Evolutionary conservation across 192 early-diverging fungal genomes (phyloP), one percentile per base, ranked within the genome.

Genomic region (Entrophospora sp.): DNA sequence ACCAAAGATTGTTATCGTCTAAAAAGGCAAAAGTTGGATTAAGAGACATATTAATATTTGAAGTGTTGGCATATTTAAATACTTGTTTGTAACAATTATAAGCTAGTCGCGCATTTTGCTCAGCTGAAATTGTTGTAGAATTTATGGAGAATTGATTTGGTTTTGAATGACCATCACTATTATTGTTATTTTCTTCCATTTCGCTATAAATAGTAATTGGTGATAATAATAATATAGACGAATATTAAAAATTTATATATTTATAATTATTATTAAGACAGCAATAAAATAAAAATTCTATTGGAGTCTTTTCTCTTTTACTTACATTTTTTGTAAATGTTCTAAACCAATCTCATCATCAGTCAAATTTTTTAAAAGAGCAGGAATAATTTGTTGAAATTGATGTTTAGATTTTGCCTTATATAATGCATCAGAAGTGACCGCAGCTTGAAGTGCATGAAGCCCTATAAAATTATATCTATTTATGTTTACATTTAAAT

Each of bases 371-470:
- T 73, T 52, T 46, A 77, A 72, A 1, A 88, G 71, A 7, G 88
- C 75, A 24, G 76, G 76, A 22, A 87, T 66, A 25, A 88, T 80
- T 57, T 77, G 69, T n/a, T 78, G 73, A 20, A 88, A 71, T 61
- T 88, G 87, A 14, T 74, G 69, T 68, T 83, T 80, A 71, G 75
- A 72, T 43, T 87, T 78, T 2, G 78, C 66, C 4, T 84, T 81
- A 37, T 86, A 77, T 10, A 87, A 76, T 7, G 88, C 86, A n/a
- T 68, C 69, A 32, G 84, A 85, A 16, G 84, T 80, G 5, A 81
- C 77, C 9, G 80, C 71, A 16, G 78, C 85, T 66, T 87, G 85
- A 56, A 86, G 53, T 31, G 79, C 87, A 34, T 83, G 71, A 55
- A 87, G 74, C 1, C 88, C 88, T 28, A 84, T 78, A 31, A 78